Base-by-base conservation (phyloP, 345 rosid genomes). In the sweet orange (Citrus sinensis) region DNA sequence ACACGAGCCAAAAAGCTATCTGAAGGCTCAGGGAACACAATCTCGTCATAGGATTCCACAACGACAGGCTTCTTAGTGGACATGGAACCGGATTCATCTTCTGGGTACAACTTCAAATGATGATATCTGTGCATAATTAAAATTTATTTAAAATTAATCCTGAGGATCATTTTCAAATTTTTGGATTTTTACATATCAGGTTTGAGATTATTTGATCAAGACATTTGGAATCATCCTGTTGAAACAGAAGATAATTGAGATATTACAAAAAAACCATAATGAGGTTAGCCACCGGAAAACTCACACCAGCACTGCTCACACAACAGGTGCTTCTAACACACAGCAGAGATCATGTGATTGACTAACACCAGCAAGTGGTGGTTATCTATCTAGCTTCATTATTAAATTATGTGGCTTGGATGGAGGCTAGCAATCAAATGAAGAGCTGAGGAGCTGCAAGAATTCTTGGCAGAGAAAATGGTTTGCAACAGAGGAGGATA, bases 1-100 rank as follows among this genome's bases (percentile, higher is more conserved):
- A 85, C 91, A 64, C 90, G 91, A 22, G 92, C 85, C 77, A 92
- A 76, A 76, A 92, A 86, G 42, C 73, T 82, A 69, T 92, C 94
- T 16, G 86, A 87, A 68, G 92, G 97, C 68, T 90, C 92, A 58
- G 92, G 88, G 69, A 92, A 86, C 79, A 89, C 97, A 80, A 90
- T 87, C 82, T 92, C 94, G 73, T 92, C 85, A 3, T 89, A 92
- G 1, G 83, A 82, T 81, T 92, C 97, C 51, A 87, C 93, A 71
- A 89, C 87, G 32, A 92, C 93, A 62, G 93, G 97, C 79, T 86
- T 92, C 86, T 92, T 92, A 51, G 82, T 89, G 54, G 97, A 85
- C 82, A 84, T 78, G 63, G 91, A 85, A 65, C 88, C 87, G 62
- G 91, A 79, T 51, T 91, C 97, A 63, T 87, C 93, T 19, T 92